Conservation (phyloP, 179 eudicot species). For the Heliamphora pulchella region DNA sequence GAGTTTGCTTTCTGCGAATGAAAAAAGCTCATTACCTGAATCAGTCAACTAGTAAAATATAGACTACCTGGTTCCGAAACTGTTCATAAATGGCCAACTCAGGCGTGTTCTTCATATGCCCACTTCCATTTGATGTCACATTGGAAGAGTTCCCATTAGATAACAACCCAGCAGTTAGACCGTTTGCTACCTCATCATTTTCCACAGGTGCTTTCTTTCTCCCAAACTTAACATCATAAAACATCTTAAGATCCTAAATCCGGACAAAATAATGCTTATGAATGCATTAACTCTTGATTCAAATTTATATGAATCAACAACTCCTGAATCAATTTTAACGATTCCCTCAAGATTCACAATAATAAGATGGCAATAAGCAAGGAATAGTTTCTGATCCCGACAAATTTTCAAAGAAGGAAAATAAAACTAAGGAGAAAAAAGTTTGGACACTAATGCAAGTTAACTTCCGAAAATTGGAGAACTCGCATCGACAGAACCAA, state of each 20-base stretch:
- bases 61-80: conserved; percentile 55
- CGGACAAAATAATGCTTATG: conserved; percentile 30
- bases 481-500: not conserved
- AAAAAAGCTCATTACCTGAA: not conserved
- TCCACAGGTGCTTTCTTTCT: conserved; percentile 56
- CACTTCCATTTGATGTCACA: conserved; percentile 33
- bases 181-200: conserved; percentile 32
- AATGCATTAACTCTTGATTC: conserved; percentile 21
- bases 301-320: not conserved
- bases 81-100: conserved; percentile 90
- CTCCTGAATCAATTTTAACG: too few relatives aligned
- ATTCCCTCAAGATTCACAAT: not conserved
- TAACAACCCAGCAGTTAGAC: conserved; percentile 17
- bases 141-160: conserved; percentile 28
- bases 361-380: conserved; percentile 2
- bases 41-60: not conserved
- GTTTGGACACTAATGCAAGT: not conserved
- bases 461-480: not conserved
- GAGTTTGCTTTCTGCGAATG: not conserved
- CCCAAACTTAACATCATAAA: conserved; percentile 98
- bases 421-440: not conserved
- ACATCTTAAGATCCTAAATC: conserved; percentile 75
- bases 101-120: conserved; percentile 37
- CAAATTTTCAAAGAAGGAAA: not conserved
- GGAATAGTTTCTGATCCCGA: not conserved